These are phyloP conservation scores for Sambucus nigra DNA, from an alignment of 129 eudicot species.

Conservation along the genomic window DNA sequence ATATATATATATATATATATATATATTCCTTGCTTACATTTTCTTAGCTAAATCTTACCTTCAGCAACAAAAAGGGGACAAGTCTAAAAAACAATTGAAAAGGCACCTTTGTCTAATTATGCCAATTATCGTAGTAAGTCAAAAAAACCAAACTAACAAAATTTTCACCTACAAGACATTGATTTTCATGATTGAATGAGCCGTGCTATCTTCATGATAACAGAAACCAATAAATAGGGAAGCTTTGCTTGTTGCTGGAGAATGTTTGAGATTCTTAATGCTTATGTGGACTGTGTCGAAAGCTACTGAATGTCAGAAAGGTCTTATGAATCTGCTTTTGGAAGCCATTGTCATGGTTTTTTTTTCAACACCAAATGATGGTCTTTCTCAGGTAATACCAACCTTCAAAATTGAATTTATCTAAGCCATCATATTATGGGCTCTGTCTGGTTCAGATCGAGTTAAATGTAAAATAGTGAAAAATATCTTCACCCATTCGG, in stretches of 20 bases:
- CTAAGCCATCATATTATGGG: constrained; percentile 1
- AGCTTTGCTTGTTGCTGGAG: constrained; percentile 63
- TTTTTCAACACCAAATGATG: constrained; percentile 44
- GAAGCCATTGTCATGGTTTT: constrained; percentile 71
- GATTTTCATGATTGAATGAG: constrained; percentile 8
- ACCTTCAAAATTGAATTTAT: constrained; percentile 4
- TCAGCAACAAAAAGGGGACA: too few species aligned
- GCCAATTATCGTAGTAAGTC: too few species aligned
- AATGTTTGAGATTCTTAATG: constrained; percentile 71
- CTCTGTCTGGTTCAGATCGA: too few species aligned
- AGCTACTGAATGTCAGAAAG: constrained; percentile 52
- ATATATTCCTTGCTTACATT: too few species aligned
- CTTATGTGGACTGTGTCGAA: constrained; percentile 73
- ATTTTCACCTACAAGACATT: constrained; percentile 9
- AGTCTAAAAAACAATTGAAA: background rate
- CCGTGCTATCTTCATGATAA: constrained; percentile 10
- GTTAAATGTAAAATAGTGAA: too few species aligned
- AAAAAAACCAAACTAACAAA: background rate
- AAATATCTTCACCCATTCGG: too few species aligned
- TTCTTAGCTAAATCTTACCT: too few species aligned
- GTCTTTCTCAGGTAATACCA: constrained; percentile 43
- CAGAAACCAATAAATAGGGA: constrained; percentile 67
- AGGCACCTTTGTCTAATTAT: too few species aligned
- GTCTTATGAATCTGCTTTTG: constrained; percentile 58
- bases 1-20: too few species aligned